These are phyloP conservation scores for Penicillium sp. DNA, from an alignment of 2,329 filamentous ascomycete genomes.

Conservation along the genomic window DNA sequence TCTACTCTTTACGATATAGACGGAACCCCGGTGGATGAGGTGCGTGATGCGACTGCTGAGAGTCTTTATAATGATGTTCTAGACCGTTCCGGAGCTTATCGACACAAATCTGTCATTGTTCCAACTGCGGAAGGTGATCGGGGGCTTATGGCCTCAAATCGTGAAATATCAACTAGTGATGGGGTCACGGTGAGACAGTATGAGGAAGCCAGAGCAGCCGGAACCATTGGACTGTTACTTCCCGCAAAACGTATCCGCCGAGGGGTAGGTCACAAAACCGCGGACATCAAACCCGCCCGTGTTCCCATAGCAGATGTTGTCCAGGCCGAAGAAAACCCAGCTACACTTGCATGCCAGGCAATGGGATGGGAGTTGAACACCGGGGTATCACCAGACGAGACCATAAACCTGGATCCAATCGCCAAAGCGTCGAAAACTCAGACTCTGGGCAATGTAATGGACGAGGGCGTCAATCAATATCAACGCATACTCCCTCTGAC, in stretches of 20 bases:
- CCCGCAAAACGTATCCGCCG: constrained; percentile 50
- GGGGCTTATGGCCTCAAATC: constrained; percentile 79
- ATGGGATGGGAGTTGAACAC: constrained; percentile 83
- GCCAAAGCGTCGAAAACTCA: constrained; percentile 66
- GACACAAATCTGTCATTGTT: constrained; percentile 73
- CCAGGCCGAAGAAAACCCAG: constrained; percentile 70
- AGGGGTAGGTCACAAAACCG: constrained; percentile 52
- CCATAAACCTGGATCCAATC: constrained; percentile 72
- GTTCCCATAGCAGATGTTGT: constrained; percentile 64
- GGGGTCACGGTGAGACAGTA: constrained; percentile 73
- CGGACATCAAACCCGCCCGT: constrained; percentile 54
- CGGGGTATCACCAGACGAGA: constrained; percentile 65
- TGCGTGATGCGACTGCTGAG: constrained; percentile 81
- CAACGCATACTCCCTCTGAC: constrained; percentile 80
- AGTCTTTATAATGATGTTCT: constrained; percentile 94
- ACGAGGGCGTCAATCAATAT: constrained; percentile 89
- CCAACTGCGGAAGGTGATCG: constrained; percentile 82
- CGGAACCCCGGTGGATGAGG: constrained; percentile 70
- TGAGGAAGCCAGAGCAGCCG: constrained; percentile 71
- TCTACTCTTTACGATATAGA: constrained; percentile 85
- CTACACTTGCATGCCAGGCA: constrained; percentile 74
- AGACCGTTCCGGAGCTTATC: constrained; percentile 88
- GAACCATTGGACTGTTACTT: constrained; percentile 52
- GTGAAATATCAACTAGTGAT: constrained; percentile 74
- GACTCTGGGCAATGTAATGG: constrained; percentile 87